phyloP scores from a whole-genome alignment of 768 basidiomycete genomes.

The Mycena haematopus region DNA sequence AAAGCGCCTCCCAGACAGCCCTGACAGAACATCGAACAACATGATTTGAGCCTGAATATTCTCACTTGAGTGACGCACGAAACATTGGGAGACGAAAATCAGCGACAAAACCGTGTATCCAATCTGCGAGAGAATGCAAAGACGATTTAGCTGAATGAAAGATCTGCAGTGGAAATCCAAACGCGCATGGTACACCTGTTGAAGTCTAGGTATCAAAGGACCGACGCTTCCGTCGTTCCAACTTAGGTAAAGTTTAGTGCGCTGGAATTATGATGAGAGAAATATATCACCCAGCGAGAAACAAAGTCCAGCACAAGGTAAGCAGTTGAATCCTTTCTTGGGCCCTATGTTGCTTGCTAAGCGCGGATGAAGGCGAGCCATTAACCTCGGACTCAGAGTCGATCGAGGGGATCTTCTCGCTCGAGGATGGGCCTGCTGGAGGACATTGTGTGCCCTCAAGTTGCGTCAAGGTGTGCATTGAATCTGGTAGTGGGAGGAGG shows the following conservation, averaged over 20 bases:
- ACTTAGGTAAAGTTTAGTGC: neutral
- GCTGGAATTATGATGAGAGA: slow-evolving; percentile 38
- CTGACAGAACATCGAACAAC: slow-evolving; percentile 26
- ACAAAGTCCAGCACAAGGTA: slow-evolving; percentile 60
- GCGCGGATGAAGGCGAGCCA: neutral
- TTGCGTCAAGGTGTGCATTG: no score
- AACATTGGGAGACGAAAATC: slow-evolving; percentile 57
- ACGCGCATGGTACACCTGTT: slow-evolving; percentile 54
- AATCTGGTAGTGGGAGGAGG: no score
- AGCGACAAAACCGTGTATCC: slow-evolving; percentile 59
- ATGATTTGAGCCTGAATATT: neutral
- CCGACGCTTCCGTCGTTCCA: slow-evolving; percentile 68
- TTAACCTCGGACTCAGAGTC: neutral
- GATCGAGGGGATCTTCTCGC: neutral
- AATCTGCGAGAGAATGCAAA: slow-evolving; percentile 44
- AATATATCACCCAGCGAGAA: slow-evolving; percentile 66
- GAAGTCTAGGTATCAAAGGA: slow-evolving; percentile 76
- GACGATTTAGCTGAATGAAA: neutral
- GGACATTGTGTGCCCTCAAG: neutral
- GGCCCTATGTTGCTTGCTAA: neutral
- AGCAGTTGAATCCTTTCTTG: slow-evolving; percentile 51
- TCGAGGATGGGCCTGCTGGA: neutral
- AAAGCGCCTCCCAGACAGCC: slow-evolving; percentile 40
- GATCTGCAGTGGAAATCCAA: neutral
- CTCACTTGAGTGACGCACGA: slow-evolving; percentile 37